Evolutionary conservation across 78 protist genomes (phyloP).

Genomic region (Dictyostelium purpureum): DNA sequence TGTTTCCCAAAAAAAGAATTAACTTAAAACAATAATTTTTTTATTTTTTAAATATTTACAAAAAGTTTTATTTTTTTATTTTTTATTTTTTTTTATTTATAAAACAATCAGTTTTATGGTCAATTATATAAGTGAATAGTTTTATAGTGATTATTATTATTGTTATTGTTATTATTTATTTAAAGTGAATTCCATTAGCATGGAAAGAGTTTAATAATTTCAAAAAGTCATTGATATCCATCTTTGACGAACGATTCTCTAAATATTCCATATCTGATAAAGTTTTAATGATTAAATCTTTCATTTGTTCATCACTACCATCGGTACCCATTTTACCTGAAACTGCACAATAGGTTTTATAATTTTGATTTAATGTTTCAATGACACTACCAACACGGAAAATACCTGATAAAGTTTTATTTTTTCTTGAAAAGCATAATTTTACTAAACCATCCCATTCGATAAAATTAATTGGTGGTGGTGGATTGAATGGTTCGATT

Average conservation of each 20-base stretch:
- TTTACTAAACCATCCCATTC: conserved; percentile 99
- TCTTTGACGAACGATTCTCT: conserved; percentile 87
- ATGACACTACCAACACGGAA: conserved; percentile 85
- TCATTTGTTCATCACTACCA: conserved; percentile 51
- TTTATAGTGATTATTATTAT: neutral
- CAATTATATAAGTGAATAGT: neutral
- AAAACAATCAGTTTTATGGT: neutral
- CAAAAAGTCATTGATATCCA: conserved; percentile 94
- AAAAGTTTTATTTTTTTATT: neutral
- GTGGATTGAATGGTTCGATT: conserved; percentile 96
- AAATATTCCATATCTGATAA: conserved; percentile 53
- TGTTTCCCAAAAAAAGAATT: too few relatives aligned
- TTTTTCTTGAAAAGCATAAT: conserved; percentile 96
- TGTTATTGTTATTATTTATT: conserved; percentile 27
- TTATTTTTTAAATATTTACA: neutral
- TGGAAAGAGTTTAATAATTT: conserved; percentile 67
- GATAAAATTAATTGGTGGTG: conserved; percentile 95
- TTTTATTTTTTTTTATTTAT: neutral
- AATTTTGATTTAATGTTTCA: conserved; percentile 89
- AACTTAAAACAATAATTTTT: too few relatives aligned
- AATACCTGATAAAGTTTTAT: conserved; percentile 95
- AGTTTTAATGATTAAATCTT: conserved; percentile 52
- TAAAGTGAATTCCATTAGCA: conserved; percentile 56
- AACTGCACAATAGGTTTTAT: conserved; percentile 87
- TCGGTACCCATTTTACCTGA: conserved; percentile 51